Base-by-base conservation (phyloP, 495 filamentous ascomycete species). In the Lophiostoma macrostomum region DNA sequence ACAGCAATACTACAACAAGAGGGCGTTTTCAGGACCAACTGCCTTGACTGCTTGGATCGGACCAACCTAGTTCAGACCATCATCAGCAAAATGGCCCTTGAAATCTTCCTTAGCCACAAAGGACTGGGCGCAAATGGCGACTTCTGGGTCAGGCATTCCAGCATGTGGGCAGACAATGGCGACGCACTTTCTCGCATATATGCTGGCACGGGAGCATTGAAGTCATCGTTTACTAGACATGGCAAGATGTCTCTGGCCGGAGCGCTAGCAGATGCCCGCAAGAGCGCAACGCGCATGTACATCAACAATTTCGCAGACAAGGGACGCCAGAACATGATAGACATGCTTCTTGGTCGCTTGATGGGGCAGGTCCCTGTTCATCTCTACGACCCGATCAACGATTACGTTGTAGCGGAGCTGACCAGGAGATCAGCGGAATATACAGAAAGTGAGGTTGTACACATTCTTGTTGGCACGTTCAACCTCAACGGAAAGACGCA, bases 291-390 rank as follows among this genome's bases (percentile, higher is more conserved):
- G 19, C 78, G 93, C 27, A 76, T 96, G 44, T 97, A 96, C 67
- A 88, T 96, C 67, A 98, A 97, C 65, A 98, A 96, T 61, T 98
- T 98, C 60, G 80, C 88, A 1, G 93, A 98, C 65, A 95, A 95
- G 61, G 85, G 84, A 13, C 78, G 90, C 44, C 93, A 98, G 65
- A 90, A 87, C 53, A 97, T 89, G 3, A 96, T 98, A 38, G 93
- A 98, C 68, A 81, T 91, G 58, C 76, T 98, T 19, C 71, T 97
- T 22, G 60, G 63, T 5, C 80, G 90, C 52, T 63, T 96, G 27
- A 81, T 94, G 50, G 87, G 87, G 44, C 93, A 97, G 68, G 64
- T 74, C 11, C 84, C 90, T 16, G 91, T 96, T 5, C 77, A 89
- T 64, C 74, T 98, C 1, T 95, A 85, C 64, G 93, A 98, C 68